Base-by-base conservation (phyloP, 352 stramenopile genomes). In the Phytophthora agathidicida region DNA sequence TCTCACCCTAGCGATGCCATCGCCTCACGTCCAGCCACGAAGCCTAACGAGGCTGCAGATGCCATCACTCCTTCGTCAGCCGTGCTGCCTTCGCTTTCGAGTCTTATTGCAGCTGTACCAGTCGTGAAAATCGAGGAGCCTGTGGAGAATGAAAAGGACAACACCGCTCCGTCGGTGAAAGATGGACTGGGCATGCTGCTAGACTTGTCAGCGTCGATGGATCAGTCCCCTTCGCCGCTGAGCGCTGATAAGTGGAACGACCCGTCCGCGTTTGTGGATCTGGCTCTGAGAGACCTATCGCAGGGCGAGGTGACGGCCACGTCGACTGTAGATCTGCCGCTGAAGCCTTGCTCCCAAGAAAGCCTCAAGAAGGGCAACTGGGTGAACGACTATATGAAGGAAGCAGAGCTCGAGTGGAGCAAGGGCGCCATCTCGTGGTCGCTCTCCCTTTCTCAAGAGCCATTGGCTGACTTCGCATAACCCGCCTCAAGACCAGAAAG, bases 201-300 rank as follows among this genome's bases (percentile, higher is more conserved):
- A 2, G 43, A 26, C 7, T 55, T 49, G 8, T 46, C 59, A 9
- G 44, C 48, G 2, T 48, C 48, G 13, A 43, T 63, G 43, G 59
- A 75, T 11, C 44, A 57, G 17, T 63, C 74, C 0, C 45, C 78
- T 24, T 91, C 78, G 10, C 76, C 76, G 4, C 54, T 91, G 43
- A 80, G 81, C 57, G 81, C 84, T 31, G 76, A 87, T 42, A 76
- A 88, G 42, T 91, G 78, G 79, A 80, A 68, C 33, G 70, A 88
- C 28, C 60, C 75, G 16, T 70, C 65, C 20, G 48, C 63, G 27
- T 70, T 84, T 28, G 55, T 86, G 28, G 73, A 86, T 37, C 64
- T 81, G 36, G 54, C 77, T 27, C 57, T 86, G 35, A 60, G 65
- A 22, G 68, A 83, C 37, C 68, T 83, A 30, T 80, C 74, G 22